Percentiles rank a stretch among this genome's conserved stretches.
Evolutionary conservation across 1,139 yeast genomes (phyloP).

Genomic region (Taphrina deformans): DNA sequence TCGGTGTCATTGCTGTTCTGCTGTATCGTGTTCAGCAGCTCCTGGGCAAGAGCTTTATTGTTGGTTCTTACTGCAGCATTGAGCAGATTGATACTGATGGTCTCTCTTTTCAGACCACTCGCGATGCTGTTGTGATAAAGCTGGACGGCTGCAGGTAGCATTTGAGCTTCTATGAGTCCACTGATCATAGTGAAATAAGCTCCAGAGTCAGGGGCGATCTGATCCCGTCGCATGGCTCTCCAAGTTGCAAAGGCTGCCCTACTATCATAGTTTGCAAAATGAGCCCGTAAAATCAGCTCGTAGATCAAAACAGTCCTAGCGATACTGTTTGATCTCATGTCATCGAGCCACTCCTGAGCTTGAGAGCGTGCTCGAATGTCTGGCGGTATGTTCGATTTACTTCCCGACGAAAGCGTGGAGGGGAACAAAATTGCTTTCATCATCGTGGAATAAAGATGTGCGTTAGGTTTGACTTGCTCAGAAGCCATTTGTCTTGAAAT

Average conservation of each 20-base stretch:
- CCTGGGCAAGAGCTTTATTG: not conserved
- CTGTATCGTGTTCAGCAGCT: not conserved
- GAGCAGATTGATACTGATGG: not conserved
- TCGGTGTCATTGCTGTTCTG: not conserved
- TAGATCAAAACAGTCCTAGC: conserved; percentile 2
- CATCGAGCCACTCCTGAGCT: not conserved
- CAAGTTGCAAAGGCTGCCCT: not conserved
- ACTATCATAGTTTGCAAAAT: not conserved
- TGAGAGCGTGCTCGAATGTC: not conserved
- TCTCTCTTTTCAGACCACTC: not conserved
- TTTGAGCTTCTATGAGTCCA: not conserved
- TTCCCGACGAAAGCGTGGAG: not conserved
- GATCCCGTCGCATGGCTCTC: conserved; percentile 3
- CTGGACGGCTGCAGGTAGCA: conserved; percentile 2
- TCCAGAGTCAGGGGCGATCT: conserved; percentile 1
- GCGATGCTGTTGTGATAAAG: not conserved
- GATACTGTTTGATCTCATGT: not conserved
- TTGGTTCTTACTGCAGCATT: not conserved
- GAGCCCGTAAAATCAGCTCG: not conserved
- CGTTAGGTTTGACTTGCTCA: not conserved
- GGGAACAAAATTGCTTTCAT: not conserved
- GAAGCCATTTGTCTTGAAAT: not conserved
- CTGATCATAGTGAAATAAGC: conserved; percentile 3
- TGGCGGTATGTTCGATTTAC: not conserved
- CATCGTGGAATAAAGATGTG: not conserved